Evolutionary conservation across 2,329 filamentous ascomycete genomes (phyloP), one percentile per base, ranked within the genome.

Genomic region (Microdochium trichocladiopsis): DNA sequence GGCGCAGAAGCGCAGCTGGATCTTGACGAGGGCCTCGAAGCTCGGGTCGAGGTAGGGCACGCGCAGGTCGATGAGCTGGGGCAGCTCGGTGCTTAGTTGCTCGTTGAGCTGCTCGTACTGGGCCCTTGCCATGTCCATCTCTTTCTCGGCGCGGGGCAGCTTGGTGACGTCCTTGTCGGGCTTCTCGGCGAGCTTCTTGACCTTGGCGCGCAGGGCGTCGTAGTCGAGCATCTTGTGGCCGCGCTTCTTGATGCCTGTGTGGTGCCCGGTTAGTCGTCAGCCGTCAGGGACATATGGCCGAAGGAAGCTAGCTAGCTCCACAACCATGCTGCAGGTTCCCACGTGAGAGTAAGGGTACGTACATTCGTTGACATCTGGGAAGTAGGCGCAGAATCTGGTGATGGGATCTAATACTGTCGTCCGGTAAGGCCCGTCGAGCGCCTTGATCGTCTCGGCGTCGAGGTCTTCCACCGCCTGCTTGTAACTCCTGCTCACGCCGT

Each of bases 211-310:
- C 72, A 97, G 86, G 18, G 92, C 84, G 69, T 99, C 94, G 76
- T 99, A 99, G 73, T 99, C 95, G 60, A 97, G 88, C 53, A 97
- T 87, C 72, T 99, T 99, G 80, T 99, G 89, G 64, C 95, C 88
- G 64, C 95, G 90, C 76, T 99, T 99, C 76, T 97, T 99, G 72
- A 99, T 96, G 72, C 83, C 83, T 87, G 58, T 25, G 3, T 10
- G n/a, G 49, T n/a, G n/a, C n/a, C n/a, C n/a, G n/a, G n/a, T n/a
- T n/a, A n/a, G n/a, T n/a, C n/a, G n/a, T n/a, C n/a, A n/a, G n/a
- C n/a, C n/a, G n/a, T n/a, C n/a, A n/a, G n/a, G n/a, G n/a, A n/a
- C n/a, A n/a, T n/a, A n/a, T n/a, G n/a, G n/a, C n/a, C n/a, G n/a
- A n/a, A n/a, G n/a, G n/a, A n/a, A n/a, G n/a, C n/a, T n/a, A n/a